Evolutionary conservation across 2,329 filamentous ascomycete genomes (phyloP), one percentile per base, ranked within the genome.

Genomic region (Talaromyces sp.): DNA sequence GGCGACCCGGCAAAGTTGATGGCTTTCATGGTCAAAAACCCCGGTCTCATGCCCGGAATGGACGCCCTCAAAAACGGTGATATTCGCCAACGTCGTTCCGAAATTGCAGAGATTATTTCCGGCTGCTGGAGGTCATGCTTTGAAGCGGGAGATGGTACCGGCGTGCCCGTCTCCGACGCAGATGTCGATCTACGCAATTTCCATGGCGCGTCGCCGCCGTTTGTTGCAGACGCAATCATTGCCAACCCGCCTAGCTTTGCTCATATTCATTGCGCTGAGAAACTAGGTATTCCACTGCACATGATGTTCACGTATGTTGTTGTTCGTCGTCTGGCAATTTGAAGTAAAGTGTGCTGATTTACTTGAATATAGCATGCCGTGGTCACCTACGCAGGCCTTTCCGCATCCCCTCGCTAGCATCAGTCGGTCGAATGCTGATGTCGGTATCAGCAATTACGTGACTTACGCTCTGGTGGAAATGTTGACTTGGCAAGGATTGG

Each of bases 21-120:
- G 89, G 90, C 91, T 3, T 96, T 94, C 69, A 96, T 96, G 91
- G 91, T 95, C 53, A 93, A 93, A 75, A 90, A 95, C 67, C 91
- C 92, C 0, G 90, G 91, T 0, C 79, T 96, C 34, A 91, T 96
- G 88, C 92, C 92, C 1, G 89, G 89, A 0, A 85, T 94, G 62
- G 88, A 93, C 56, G 87, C 89, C 0, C 76, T 96, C 56, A 87
- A 87, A 63, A 89, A 84, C 65, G 91, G 91, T 7, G 91, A 95
- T 70, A 85, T 96, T 56, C 87, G 85, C 50, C 89, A 88, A 73
- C 82, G 91, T 33, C 83, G 91, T 33, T 87, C 84, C 65, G 90
- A 89, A 16, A 92, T 96, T 64, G 86, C 87, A 62, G 84, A 91
- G 63, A 93, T 95, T 64, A 78, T 96, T n/a, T 79, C 89, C 28